Evolutionary conservation across 202 grass and related monocot genomes (phyloP), one percentile per base, ranked within the genome.

Genomic region (Carex sylvatica): DNA sequence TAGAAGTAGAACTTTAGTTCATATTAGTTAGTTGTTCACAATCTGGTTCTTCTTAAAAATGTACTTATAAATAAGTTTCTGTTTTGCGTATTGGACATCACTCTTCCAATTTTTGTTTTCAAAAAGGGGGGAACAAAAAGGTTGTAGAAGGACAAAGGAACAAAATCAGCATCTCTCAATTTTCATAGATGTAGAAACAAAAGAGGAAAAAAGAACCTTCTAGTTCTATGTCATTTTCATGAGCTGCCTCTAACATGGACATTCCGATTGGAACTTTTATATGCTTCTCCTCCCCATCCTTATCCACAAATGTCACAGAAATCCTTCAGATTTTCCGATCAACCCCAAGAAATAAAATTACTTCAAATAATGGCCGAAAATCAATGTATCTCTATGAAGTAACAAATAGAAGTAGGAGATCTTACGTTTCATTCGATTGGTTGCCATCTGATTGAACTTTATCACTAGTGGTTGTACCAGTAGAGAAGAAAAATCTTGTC

Each of bases 201-300:
- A 58, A 54, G 42, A 35, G 23, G 22, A 4, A 69, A 56, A 63
- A 20, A 49, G n/a, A 81, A 97, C 95, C 95, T 98, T 98, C 95
- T 65, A 98, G 95, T 78, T 98, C 95, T 80, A 98, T 95, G 78
- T 90, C 95, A 82, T 98, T 98, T 88, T 98, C 95, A 30, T 98
- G 92, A 75, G 95, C 92, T 46, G 86, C 95, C 85, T 98, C 95
- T 84, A 98, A 80, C 86, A 98, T 93, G 46, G 91, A 93, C 92
- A 92, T 95, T 90, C 92, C 95, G 84, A 98, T 80, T 5, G 91
- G 95, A 90, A 95, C 95, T 85, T 86, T 78, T 53, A 98, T 92
- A 1, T 80, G 85, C 83, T 86, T 55, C 74, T 98, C 92, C n/a
- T 83, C 84, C 3, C 87, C 91, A 85, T 95, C 86, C 55, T 95